phyloP scores from a whole-genome alignment of 1,284 basidiomycete species.

The Retiboletus fuscus region DNA sequence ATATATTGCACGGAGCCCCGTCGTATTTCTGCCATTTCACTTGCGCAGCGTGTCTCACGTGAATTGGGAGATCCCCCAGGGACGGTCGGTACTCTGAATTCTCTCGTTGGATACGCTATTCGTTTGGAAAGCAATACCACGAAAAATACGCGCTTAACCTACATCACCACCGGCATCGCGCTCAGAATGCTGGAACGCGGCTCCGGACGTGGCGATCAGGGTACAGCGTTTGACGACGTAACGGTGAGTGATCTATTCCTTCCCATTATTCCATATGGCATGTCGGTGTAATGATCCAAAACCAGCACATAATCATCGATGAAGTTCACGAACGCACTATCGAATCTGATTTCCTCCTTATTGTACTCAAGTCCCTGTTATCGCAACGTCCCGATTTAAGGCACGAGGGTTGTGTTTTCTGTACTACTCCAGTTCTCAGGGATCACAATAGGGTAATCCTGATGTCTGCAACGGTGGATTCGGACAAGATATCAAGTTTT shows the following conservation, averaged over 20 bases:
- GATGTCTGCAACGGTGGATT: conserved; percentile 98
- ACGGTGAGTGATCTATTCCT: conserved; percentile 66
- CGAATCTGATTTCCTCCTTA: conserved; percentile 96
- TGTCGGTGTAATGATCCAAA: conserved; percentile 18
- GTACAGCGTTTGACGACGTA: conserved; percentile 91
- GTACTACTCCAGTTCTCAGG: conserved; percentile 1
- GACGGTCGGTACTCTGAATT: conserved; percentile 82
- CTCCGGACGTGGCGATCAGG: conserved; percentile 70
- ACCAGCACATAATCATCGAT: conserved; percentile 70
- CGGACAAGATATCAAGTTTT: conserved; percentile 93
- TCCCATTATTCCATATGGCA: conserved; percentile 13
- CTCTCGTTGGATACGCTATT: conserved; percentile 95
- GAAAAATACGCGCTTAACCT: conserved; percentile 83
- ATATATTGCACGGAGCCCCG: conserved; percentile 97
- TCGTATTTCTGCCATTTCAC: conserved; percentile 96
- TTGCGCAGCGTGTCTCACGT: conserved; percentile 94
- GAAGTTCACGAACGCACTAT: conserved; percentile 96
- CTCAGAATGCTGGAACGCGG: conserved; percentile 94
- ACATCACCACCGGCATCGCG: conserved; percentile 96
- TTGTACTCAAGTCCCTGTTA: conserved; percentile 93
- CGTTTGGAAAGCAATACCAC: conserved; percentile 91
- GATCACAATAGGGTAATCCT: conserved; percentile 79
- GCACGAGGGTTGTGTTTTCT: conserved; percentile 53
- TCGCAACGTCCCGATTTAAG: conserved; percentile 86
- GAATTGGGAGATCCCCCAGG: conserved; percentile 91